Conservation (phyloP, 805 yeast species). For the Yarrowia deformans region DNA sequence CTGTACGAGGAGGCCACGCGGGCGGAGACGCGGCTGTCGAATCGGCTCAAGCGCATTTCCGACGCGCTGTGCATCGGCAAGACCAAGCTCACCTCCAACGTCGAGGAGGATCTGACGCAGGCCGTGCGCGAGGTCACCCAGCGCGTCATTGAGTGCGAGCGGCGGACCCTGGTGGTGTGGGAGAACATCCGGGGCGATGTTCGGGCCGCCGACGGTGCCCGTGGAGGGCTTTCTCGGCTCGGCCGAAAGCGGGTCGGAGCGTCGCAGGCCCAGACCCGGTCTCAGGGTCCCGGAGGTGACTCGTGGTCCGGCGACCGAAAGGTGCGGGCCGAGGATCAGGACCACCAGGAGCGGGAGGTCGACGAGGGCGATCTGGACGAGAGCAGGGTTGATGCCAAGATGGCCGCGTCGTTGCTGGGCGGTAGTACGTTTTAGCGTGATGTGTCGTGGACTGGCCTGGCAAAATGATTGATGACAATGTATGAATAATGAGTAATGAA, state of each 20-base stretch:
- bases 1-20: constrained; percentile 79
- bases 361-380: constrained; percentile 10
- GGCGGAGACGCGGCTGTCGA: constrained; percentile 75
- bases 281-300: constrained; percentile 62
- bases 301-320: constrained; percentile 65
- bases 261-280: constrained; percentile 51
- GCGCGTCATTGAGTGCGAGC: constrained; percentile 82
- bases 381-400: constrained; percentile 27
- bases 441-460: too few species aligned
- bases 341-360: background rate
- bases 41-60: constrained; percentile 81
- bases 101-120: constrained; percentile 63
- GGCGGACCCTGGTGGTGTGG: constrained; percentile 76
- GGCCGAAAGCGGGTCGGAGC: constrained; percentile 68
- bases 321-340: constrained; percentile 25
- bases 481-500: constrained; percentile 39
- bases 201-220: constrained; percentile 68
- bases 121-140: constrained; percentile 67
- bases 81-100: constrained; percentile 62
- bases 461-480: constrained; percentile 30
- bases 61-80: constrained; percentile 84
- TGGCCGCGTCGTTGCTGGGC: constrained; percentile 32
- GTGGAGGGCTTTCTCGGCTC: constrained; percentile 81
- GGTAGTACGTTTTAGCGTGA: constrained; percentile 18
- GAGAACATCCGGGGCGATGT: constrained; percentile 76